Evolutionary conservation across 2,329 filamentous ascomycete genomes (phyloP).

Genomic region (Cytospora chrysosperma): DNA sequence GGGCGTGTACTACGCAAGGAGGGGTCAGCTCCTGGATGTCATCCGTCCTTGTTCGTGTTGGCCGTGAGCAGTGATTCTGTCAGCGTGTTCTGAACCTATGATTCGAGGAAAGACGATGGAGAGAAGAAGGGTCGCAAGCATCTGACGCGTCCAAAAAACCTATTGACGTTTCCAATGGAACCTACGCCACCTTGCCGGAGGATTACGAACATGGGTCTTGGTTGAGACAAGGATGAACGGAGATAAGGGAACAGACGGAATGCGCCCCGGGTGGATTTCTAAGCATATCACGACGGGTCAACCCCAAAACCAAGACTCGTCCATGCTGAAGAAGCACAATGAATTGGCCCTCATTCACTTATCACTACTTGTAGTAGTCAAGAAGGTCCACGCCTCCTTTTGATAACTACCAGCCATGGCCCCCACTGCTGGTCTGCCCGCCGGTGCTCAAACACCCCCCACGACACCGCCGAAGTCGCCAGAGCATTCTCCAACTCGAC

Average conservation of each 20-base stretch:
- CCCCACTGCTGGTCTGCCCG: constrained; percentile 7
- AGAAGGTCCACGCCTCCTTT: not conserved
- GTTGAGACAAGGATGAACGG: constrained; percentile 5
- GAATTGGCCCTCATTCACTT: not conserved
- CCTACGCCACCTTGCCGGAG: constrained; percentile 13
- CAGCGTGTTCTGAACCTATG: not conserved
- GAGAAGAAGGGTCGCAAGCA: no score
- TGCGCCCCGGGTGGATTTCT: constrained; percentile 22
- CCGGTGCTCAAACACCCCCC: constrained; percentile 18
- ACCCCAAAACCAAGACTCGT: not conserved
- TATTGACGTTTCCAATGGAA: not conserved
- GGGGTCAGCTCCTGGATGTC: no score
- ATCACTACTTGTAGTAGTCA: not conserved
- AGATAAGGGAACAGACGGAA: constrained; percentile 13
- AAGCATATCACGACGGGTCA: constrained; percentile 13
- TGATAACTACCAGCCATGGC: constrained; percentile 8
- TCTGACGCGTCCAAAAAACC: not conserved
- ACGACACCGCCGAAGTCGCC: constrained; percentile 3
- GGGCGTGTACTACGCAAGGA: no score
- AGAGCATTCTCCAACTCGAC: not conserved
- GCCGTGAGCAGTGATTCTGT: not conserved
- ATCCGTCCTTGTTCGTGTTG: no score
- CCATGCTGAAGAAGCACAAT: not conserved
- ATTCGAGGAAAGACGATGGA: not conserved
- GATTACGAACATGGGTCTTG: constrained; percentile 15